phyloP scores from a whole-genome alignment of 768 basidiomycete genomes.

The Serendipita sp. region DNA sequence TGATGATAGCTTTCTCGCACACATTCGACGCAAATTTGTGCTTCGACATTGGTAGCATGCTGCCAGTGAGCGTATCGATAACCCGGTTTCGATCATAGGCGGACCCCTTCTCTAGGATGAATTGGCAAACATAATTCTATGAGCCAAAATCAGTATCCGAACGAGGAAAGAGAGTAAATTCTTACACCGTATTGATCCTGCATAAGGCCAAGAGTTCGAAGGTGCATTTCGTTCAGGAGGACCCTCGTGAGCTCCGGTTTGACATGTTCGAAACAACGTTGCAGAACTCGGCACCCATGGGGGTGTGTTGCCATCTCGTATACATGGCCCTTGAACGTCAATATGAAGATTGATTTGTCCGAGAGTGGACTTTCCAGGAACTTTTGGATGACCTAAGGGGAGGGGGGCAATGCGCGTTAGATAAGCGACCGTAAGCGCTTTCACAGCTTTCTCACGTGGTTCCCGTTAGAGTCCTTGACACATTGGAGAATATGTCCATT shows the following conservation, averaged over 20 bases:
- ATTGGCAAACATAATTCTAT: slow-evolving; percentile 92
- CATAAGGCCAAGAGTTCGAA: slow-evolving; percentile 55
- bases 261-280: slow-evolving; percentile 79
- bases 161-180: slow-evolving; percentile 7
- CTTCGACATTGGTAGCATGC: slow-evolving; percentile 61
- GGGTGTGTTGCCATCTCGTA: slow-evolving; percentile 72
- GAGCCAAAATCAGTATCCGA: slow-evolving; percentile 11
- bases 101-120: slow-evolving; percentile 68
- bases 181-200: slow-evolving; percentile 82
- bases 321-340: slow-evolving; percentile 60
- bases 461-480: slow-evolving; percentile 83
- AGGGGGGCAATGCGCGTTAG: neutral
- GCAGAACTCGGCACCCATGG: slow-evolving; percentile 89
- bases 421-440: neutral
- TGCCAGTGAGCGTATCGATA: slow-evolving; percentile 53
- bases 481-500: slow-evolving; percentile 68
- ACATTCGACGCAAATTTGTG: slow-evolving; percentile 96
- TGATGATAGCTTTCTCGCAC: slow-evolving; percentile 73
- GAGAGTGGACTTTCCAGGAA: slow-evolving; percentile 65
- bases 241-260: slow-evolving; percentile 48
- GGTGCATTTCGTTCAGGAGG: slow-evolving; percentile 71
- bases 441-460: slow-evolving; percentile 53
- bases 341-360: slow-evolving; percentile 61
- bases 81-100: slow-evolving; percentile 52
- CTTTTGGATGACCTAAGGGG: slow-evolving; percentile 64